phyloP scores from a whole-genome alignment of 208 protist species.

The Porcisia hertigi region DNA sequence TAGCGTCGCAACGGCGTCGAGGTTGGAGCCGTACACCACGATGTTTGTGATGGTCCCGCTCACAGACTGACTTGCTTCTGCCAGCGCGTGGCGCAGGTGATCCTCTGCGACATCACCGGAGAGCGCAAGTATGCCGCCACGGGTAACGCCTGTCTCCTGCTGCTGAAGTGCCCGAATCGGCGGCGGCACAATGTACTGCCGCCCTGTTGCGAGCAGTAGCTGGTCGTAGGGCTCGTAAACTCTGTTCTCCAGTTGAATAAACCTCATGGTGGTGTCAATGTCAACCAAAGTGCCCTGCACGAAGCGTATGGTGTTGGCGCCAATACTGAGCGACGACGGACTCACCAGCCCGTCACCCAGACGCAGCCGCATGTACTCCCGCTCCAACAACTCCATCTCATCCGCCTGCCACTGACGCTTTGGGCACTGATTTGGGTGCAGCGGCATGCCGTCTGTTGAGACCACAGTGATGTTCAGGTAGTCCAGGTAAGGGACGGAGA shows the following conservation, averaged over 20 bases:
- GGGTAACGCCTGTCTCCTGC: constrained; percentile 52
- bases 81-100: constrained; percentile 57
- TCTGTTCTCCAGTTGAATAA: constrained; percentile 82
- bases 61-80: constrained; percentile 57
- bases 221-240: constrained; percentile 91
- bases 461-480: constrained; percentile 90
- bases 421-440: constrained; percentile 67
- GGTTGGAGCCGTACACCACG: constrained; percentile 85
- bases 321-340: constrained; percentile 15
- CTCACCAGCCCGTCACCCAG: constrained; percentile 23
- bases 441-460: constrained; percentile 80
- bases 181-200: constrained; percentile 83
- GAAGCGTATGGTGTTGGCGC: constrained; percentile 54
- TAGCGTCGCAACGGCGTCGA: constrained; percentile 75
- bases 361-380: constrained; percentile 72
- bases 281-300: constrained; percentile 82
- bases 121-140: constrained; percentile 61
- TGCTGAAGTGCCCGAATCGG: constrained; percentile 64
- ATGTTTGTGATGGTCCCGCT: constrained; percentile 73
- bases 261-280: constrained; percentile 82
- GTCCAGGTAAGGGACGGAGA: constrained; percentile 75
- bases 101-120: constrained; percentile 55
- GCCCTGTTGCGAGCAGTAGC: constrained; percentile 82
- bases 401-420: constrained; percentile 65
- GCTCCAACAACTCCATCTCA: constrained; percentile 76